Base-by-base conservation (phyloP, 768 basidiomycete genomes). In the Gymnopilus junonius region DNA sequence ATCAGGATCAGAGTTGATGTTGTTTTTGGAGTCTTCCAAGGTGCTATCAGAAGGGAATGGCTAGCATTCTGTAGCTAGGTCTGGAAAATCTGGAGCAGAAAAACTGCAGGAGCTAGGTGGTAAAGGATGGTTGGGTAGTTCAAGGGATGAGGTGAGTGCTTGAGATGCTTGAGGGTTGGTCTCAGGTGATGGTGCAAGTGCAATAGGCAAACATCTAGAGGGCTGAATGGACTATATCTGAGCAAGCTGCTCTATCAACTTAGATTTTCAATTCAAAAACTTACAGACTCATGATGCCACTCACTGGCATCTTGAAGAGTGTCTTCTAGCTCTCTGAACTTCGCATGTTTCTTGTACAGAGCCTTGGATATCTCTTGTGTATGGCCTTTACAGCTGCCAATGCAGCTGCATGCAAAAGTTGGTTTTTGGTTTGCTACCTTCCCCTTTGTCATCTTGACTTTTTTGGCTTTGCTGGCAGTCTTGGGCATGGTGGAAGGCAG, bases 31-130 rank as follows among this genome's bases (percentile, higher is more conserved):
- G 27, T 29, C 55, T 37, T 57, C 55, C 29, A 39, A 43, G 11
- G 55, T 25, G 35, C 55, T 35, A 57, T 57, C 55, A 25, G 37
- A 57, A 57, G 37, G 40, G 37, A 43, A 43, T 43, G 40, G 55
- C 29, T 39, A 35, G 55, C 39, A 20, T 40, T 57, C 55, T 57
- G 57, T 31, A 58, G 57, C 21, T 46, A 39, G 57, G 42, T 39
- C 57, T 46, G n/a, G 29, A 42, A 46, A 29, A n/a, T 58, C 43
- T 29, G 40, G 40, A 43, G 29, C 20, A 45, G 39, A 10, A 39
- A 46, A 37, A 45, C 15, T 43, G 57, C 57, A 17, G 57, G 57
- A 58, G 57, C n/a, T 58, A 43, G 57, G 37, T 45, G 57, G 57
- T 43, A 58, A 58, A 58, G 57, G 43, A 42, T 14, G 39, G 57